Evolutionary conservation across 2,329 filamentous ascomycete species (phyloP).

Genomic region (Pseudogymnoascus verrucosus): DNA sequence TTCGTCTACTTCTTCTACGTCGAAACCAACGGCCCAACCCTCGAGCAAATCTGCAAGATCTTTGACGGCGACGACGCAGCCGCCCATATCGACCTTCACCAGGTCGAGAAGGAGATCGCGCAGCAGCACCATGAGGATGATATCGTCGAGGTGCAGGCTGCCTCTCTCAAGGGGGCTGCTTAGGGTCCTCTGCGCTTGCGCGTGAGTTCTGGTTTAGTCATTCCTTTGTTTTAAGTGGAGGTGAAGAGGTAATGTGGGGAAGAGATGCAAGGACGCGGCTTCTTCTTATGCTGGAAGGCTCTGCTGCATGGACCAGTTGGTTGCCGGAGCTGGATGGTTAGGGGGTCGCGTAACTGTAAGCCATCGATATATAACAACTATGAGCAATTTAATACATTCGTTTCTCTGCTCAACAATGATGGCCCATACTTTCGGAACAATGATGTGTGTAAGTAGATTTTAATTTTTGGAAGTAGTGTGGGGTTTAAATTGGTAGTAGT

Average conservation of each 20-base stretch:
- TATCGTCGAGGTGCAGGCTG: neutral
- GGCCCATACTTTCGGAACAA: too few species aligned
- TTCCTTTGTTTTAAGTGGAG: neutral
- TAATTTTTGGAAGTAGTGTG: neutral
- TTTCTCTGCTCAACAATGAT: neutral
- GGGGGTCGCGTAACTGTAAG: neutral
- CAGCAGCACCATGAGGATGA: constrained; percentile 10
- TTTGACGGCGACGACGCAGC: constrained; percentile 59
- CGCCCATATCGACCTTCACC: constrained; percentile 44
- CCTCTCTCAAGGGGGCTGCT: neutral
- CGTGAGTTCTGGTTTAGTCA: neutral
- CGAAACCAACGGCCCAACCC: constrained; percentile 62
- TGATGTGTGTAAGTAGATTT: neutral
- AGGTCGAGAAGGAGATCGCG: constrained; percentile 48
- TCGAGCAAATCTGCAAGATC: constrained; percentile 63
- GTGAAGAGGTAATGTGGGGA: neutral
- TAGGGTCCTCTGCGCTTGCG: neutral
- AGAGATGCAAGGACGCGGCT: neutral
- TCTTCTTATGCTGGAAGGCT: neutral
- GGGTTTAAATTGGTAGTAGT: neutral
- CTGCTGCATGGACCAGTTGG: neutral
- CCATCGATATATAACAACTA: constrained; percentile 2
- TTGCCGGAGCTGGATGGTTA: neutral
- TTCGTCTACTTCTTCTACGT: constrained; percentile 61
- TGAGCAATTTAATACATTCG: neutral